Base-by-base conservation (phyloP, 1,284 basidiomycete genomes). In the Abortiporus biennis region DNA sequence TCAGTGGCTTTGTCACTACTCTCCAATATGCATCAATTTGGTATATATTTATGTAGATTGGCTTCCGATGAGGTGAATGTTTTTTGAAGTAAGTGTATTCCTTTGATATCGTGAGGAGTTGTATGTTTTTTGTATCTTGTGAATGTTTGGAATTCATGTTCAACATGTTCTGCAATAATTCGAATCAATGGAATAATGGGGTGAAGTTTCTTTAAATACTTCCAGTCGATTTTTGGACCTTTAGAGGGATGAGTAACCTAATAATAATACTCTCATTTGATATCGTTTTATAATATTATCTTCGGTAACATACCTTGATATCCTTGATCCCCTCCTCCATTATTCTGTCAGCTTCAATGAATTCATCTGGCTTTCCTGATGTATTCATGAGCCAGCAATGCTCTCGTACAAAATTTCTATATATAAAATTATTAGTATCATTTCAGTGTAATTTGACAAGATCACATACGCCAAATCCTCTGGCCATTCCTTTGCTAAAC, bases 401-500 rank as follows among this genome's bases (percentile, higher is more conserved):
- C 11, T 38, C 4, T 2, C 32, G 31, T 2, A 41, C 25, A 21
- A 30, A 41, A 8, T 40, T 31, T 4, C 38, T 39, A 29, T 31
- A n/a, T 22, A 19, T 29, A 31, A 32, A 21, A 20, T 35, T 6
- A 35, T 22, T 22, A 4, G 20, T 29, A 13, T n/a, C 38, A 12
- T 20, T 23, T 15, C 20, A 23, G 11, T 15, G 21, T 5, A 4
- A 12, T 21, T 17, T 38, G 37, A 44, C 19, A 22, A 39, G 17
- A 30, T 20, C 8, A 54, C 54, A 35, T 41, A 63, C 63, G 45
- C 49, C 3, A 62, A 34, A 13, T 54, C 55, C 0, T 45, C 34
- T 0, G 57, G 50, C 64, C 61, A 65, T 43, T 69, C 65, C 3
- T 50, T 42, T 19, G 60, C 47, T 0, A 68, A 42, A 0, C 52